phyloP scores from a whole-genome alignment of 768 basidiomycete genomes.

The Suillus subalutaceus region DNA sequence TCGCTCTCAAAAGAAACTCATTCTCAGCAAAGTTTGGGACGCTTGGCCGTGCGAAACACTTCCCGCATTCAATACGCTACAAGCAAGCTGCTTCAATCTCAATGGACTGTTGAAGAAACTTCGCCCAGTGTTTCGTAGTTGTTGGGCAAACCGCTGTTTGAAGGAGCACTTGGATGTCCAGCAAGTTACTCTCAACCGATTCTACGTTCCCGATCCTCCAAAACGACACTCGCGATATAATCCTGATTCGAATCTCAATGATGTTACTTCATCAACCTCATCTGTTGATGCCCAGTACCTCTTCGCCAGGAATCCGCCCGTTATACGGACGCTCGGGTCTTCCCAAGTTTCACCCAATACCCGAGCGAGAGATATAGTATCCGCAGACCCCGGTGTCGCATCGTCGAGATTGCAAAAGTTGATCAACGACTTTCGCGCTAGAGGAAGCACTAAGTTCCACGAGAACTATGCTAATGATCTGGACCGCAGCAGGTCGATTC shows the following conservation, averaged over 20 bases:
- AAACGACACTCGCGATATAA: background rate
- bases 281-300: conserved; percentile 2
- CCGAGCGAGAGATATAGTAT: background rate
- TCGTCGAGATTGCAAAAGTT: conserved; percentile 11
- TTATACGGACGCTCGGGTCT: background rate
- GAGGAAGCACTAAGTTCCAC: conserved; percentile 12
- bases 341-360: background rate
- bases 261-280: background rate
- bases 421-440: conserved; percentile 4
- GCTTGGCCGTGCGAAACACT: background rate
- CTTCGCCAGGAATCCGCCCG: conserved; percentile 13
- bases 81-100: background rate
- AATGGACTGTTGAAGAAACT: background rate
- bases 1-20: background rate
- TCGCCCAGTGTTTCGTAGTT: background rate
- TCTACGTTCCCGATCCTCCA: background rate
- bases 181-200: background rate
- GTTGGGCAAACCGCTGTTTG: background rate
- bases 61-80: background rate
- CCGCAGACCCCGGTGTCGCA: background rate
- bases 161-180: background rate
- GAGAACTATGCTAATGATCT: conserved; percentile 17
- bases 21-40: background rate
- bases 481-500: conserved; percentile 3
- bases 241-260: background rate